These are phyloP conservation scores for Fusarium continuum DNA, from an alignment of 2,329 filamentous ascomycete species.

Conservation along the genomic window DNA sequence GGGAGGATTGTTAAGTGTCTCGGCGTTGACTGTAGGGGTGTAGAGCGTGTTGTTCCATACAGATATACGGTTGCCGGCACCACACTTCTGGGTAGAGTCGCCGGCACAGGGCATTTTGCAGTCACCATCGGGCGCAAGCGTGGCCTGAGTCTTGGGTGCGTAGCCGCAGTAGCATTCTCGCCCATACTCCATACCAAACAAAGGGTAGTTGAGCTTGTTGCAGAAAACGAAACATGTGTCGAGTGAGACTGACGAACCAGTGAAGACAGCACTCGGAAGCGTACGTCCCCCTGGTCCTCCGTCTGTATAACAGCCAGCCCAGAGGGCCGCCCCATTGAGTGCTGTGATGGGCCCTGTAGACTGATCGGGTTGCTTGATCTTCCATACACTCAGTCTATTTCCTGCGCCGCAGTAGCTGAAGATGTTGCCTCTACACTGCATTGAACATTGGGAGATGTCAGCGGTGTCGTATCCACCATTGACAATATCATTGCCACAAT, in stretches of 20 bases:
- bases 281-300: conserved; percentile 36
- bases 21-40: neutral
- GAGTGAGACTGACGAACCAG: conserved; percentile 29
- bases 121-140: conserved; percentile 26
- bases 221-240: conserved; percentile 36
- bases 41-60: conserved; percentile 36
- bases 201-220: conserved; percentile 33
- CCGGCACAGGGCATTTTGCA: conserved; percentile 35
- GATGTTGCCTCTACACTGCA: conserved; percentile 41
- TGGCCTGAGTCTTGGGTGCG: conserved; percentile 27
- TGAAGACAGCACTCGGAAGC: conserved; percentile 26
- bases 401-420: conserved; percentile 41
- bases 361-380: conserved; percentile 26
- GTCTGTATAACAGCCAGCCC: conserved; percentile 36
- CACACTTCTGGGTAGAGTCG: conserved; percentile 27
- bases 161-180: conserved; percentile 37
- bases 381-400: conserved; percentile 37
- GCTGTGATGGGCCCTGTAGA: conserved; percentile 20
- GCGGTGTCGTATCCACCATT: conserved; percentile 23
- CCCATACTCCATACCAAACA: conserved; percentile 40
- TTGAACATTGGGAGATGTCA: conserved; percentile 38
- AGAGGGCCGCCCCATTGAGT: conserved; percentile 23
- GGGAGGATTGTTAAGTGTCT: neutral
- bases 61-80: conserved; percentile 32
- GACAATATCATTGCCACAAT: conserved; percentile 41